These are phyloP conservation scores for Cordyceps tenuipes DNA, from an alignment of 2,329 filamentous ascomycete species.

Conservation along the genomic window DNA sequence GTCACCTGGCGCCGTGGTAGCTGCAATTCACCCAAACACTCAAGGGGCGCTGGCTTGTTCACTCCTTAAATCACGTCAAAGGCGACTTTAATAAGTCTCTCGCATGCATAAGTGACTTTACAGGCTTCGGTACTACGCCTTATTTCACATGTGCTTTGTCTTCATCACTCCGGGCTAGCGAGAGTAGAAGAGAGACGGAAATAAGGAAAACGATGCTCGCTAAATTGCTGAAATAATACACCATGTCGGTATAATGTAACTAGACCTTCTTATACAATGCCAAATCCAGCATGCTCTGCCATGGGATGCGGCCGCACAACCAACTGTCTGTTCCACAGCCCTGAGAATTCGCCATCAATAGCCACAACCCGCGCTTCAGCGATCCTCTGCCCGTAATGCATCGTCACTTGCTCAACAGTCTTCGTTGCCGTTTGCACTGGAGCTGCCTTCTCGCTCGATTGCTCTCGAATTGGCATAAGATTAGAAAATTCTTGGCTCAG, in stretches of 20 bases:
- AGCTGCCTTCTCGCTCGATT: background rate
- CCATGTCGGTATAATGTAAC: background rate
- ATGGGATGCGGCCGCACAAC: background rate
- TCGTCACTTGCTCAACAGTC: background rate
- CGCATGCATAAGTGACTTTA: too few relatives aligned
- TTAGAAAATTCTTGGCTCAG: constrained; percentile 18
- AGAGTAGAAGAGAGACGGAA: background rate
- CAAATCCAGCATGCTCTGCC: background rate
- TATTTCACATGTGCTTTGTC: too few relatives aligned
- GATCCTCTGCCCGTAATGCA: background rate
- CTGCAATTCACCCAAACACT: background rate
- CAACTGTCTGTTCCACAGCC: constrained; percentile 1
- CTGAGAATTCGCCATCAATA: background rate
- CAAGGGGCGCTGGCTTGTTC: background rate
- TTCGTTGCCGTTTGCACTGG: background rate
- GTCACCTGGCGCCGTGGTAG: background rate
- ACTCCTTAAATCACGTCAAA: too few relatives aligned
- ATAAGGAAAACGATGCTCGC: background rate
- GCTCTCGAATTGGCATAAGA: background rate
- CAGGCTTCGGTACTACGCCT: too few relatives aligned
- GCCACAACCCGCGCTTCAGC: background rate
- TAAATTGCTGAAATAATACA: background rate
- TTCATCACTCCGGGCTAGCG: background rate
- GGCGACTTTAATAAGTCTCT: too few relatives aligned
- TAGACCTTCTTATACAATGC: background rate